phyloP scores from a whole-genome alignment of 2,329 filamentous ascomycete species.

The Sordariomycetes sp. region DNA sequence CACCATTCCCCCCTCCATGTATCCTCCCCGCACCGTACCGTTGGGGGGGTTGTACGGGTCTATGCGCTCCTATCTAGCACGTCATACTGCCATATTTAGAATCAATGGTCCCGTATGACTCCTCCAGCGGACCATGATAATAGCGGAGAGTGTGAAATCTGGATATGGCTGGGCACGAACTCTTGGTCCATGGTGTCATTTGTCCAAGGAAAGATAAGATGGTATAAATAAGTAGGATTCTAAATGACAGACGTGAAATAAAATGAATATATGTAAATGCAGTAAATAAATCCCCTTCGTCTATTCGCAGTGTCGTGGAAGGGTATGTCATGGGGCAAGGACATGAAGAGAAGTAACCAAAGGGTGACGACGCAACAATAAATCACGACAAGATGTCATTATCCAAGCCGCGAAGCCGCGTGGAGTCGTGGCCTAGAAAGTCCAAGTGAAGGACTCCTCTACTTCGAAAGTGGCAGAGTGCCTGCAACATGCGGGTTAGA shows the following conservation, averaged over 20 bases:
- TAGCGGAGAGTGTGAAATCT: neutral
- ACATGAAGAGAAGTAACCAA: neutral
- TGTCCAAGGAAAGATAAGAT: neutral
- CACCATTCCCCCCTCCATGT: too few relatives aligned
- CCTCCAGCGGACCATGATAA: neutral
- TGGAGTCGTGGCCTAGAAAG: conserved; percentile 31
- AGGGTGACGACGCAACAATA: neutral
- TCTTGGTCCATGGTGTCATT: neutral
- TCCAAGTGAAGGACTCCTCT: conserved; percentile 55
- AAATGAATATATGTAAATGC: neutral
- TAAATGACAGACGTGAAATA: neutral
- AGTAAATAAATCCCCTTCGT: neutral
- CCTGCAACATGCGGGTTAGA: conserved; percentile 21
- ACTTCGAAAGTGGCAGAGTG: conserved; percentile 43
- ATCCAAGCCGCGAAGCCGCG: neutral
- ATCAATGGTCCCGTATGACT: neutral
- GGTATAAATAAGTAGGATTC: neutral
- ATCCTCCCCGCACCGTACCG: neutral
- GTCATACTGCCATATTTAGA: neutral
- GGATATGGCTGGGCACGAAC: neutral
- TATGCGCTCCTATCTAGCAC: neutral
- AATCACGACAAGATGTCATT: neutral
- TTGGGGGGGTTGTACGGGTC: neutral
- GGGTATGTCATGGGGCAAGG: neutral
- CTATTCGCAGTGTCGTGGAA: neutral